Conservation (phyloP, 2,329 filamentous ascomycete species). For the Fusarium brachygibbosum region DNA sequence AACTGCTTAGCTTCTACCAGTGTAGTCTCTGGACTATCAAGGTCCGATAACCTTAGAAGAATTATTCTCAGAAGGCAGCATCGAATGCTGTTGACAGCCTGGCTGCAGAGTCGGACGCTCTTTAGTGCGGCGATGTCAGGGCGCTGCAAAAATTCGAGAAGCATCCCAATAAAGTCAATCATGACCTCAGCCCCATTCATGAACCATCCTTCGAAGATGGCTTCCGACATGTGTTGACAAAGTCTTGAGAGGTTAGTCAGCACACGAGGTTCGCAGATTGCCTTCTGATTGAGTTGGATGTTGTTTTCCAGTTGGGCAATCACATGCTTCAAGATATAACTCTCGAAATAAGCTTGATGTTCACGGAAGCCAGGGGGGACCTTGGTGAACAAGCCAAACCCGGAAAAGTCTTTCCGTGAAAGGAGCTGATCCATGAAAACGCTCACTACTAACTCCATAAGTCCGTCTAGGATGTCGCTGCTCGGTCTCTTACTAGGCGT, state of each 20-base stretch:
- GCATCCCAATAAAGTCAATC: conserved; percentile 85
- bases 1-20: conserved; percentile 76
- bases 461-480: conserved; percentile 78
- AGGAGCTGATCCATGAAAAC: conserved; percentile 91
- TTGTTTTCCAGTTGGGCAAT: conserved; percentile 78
- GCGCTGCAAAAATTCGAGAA: conserved; percentile 90
- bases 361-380: conserved; percentile 94
- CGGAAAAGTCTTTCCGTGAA: conserved; percentile 88
- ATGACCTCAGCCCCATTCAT: conserved; percentile 86
- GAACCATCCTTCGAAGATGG: conserved; percentile 97
- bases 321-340: conserved; percentile 83
- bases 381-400: conserved; percentile 87
- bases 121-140: conserved; percentile 86
- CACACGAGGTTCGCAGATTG: conserved; percentile 83
- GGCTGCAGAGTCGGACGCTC: conserved; percentile 89
- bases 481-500: conserved; percentile 67
- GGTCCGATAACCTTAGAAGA: conserved; percentile 84
- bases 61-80: conserved; percentile 83
- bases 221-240: conserved; percentile 84
- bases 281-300: conserved; percentile 78
- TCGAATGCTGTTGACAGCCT: conserved; percentile 82
- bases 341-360: conserved; percentile 95
- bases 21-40: conserved; percentile 73
- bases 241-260: conserved; percentile 90
- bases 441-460: conserved; percentile 81